These are phyloP conservation scores for Hymenoscyphus occultus DNA, from an alignment of 2,329 filamentous ascomycete genomes.

Conservation along the genomic window DNA sequence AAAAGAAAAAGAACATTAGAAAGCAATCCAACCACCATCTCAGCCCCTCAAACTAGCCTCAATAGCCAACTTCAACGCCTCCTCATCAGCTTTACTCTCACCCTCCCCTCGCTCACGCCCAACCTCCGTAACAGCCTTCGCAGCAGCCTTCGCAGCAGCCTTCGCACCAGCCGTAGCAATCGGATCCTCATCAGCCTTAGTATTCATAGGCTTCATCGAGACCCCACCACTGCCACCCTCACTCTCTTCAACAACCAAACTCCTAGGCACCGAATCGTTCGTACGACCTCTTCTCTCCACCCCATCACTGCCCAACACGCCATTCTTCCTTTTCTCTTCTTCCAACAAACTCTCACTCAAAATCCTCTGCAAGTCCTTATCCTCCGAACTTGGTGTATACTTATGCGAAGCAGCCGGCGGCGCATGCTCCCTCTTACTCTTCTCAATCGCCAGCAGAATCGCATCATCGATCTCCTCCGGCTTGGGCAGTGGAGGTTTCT, in stretches of 20 bases:
- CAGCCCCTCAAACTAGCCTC: constrained; percentile 50
- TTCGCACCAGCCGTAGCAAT: background rate
- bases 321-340: constrained; percentile 20
- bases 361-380: constrained; percentile 17
- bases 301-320: constrained; percentile 38
- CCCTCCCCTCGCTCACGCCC: no score
- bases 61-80: constrained; percentile 54
- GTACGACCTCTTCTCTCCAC: no score
- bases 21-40: background rate
- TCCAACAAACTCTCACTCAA: constrained; percentile 14
- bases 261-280: background rate
- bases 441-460: constrained; percentile 26
- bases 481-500: background rate
- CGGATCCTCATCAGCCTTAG: background rate
- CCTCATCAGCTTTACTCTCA: constrained; percentile 46
- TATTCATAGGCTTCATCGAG: constrained; percentile 52
- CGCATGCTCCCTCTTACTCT: constrained; percentile 35
- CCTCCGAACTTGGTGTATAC: background rate
- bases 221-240: background rate
- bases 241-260: background rate
- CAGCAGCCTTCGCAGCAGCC: background rate
- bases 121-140: constrained; percentile 7
- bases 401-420: background rate
- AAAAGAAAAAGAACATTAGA: background rate
- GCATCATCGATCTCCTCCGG: constrained; percentile 26